A percentile compares a stretch with the other conserved stretches of the same genome.
Conservation (phyloP, 805 yeast genomes). For the Hyphopichia homilentoma region DNA sequence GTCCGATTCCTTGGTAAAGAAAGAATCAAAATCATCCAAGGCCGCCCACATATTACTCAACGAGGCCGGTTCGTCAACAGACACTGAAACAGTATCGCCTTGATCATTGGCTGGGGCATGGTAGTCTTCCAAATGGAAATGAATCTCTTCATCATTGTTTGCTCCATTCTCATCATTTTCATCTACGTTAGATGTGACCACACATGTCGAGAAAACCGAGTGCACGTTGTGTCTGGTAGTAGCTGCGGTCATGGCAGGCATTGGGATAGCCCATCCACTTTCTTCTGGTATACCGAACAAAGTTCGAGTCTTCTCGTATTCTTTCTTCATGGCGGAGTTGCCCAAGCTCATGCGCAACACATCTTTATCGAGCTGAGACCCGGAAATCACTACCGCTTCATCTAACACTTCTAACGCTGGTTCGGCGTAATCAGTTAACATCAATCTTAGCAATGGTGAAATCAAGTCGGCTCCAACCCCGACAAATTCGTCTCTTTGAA, state of each 20-base stretch:
- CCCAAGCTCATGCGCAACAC: slow-evolving; percentile 91
- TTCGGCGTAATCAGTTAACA: slow-evolving; percentile 82
- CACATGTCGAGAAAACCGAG: slow-evolving; percentile 88
- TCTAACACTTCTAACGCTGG: slow-evolving; percentile 88
- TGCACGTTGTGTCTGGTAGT: slow-evolving; percentile 90
- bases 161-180: slow-evolving; percentile 28
- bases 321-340: slow-evolving; percentile 69
- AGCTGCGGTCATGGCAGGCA: slow-evolving; percentile 89
- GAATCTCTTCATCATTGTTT: slow-evolving; percentile 36
- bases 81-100: slow-evolving; percentile 47
- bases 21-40: slow-evolving; percentile 81
- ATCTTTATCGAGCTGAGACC: slow-evolving; percentile 86
- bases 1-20: slow-evolving; percentile 58
- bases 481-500: slow-evolving; percentile 70
- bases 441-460: slow-evolving; percentile 78
- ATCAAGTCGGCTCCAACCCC: slow-evolving; percentile 95
- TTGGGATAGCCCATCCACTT: slow-evolving; percentile 95
- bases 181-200: slow-evolving; percentile 33
- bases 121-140: slow-evolving; percentile 61
- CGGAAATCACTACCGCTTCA: slow-evolving; percentile 79
- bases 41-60: slow-evolving; percentile 92
- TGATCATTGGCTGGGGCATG: slow-evolving; percentile 33
- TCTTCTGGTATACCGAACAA: slow-evolving; percentile 93
- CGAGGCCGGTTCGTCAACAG: slow-evolving; percentile 61
- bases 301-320: slow-evolving; percentile 81